Base-by-base conservation (phyloP, 2,329 filamentous ascomycete species). In the Ceratocystis colombiana region DNA sequence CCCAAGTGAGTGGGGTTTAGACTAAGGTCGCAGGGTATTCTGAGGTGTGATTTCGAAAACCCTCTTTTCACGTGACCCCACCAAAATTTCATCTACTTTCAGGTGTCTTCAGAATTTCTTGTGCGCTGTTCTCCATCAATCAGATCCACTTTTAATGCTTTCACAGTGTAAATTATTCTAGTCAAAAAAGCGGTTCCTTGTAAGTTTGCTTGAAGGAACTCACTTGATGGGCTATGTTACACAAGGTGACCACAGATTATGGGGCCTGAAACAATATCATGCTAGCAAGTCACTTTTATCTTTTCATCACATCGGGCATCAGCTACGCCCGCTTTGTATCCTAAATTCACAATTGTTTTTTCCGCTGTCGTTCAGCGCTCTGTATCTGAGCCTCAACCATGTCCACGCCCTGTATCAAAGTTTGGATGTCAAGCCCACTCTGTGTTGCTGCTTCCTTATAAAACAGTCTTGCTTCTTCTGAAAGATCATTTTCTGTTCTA, bases 1-100 rank as follows among this genome's bases (percentile, higher is more conserved):
- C 61, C 67, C 63, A 69, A 67, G 50, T 66, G 62, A 62, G 66
- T 67, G 66, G 69, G 66, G 68, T 69, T 64, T 64, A 66, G 68
- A 59, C 55, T 59, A 45, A 68, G 57, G 44, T 64, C 37, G 53
- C 17, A 66, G 59, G 68, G 22, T 55, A 66, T 68, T 64, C 59
- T 48, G n/a, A 48, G 64, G 67, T 68, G 67, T 46, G 67, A 61
- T 45, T 59, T 66, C n/a, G 17, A 62, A 68, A 67, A 67, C 65
- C 67, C 67, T 67, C 62, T 61, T 44, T 33, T 59, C 67, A 68
- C 67, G 67, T 68, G 67, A 66, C 50, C 63, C 48, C 61, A 65
- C 64, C 64, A 57, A 63, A 68, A 65, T 45, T 63, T 68, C 45
- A 46, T 25, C 28, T 5, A 30, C 28, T 61, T 41, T 22, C 12